A percentile compares a stretch with the other conserved stretches of the same genome.
These are phyloP conservation scores for Mortierella sp. DNA, from an alignment of 371 early-diverging fungal genomes.

Conservation along the genomic window DNA sequence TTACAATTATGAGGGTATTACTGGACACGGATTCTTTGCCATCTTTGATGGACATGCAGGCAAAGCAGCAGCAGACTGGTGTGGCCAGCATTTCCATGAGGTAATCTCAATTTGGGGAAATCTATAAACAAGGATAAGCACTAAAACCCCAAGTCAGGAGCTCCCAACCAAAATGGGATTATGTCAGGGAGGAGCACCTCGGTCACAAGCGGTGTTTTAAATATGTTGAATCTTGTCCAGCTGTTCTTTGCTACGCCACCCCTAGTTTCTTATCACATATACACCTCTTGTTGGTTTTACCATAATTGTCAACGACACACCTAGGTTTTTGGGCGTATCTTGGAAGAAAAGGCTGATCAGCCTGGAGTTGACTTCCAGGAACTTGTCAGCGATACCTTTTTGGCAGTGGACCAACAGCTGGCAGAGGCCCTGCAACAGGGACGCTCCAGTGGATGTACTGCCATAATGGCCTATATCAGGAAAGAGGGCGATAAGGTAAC, in stretches of 20 bases:
- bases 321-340: conserved; percentile 71
- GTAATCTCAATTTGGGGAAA: conserved; percentile 54
- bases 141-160: no score
- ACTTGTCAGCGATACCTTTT: conserved; percentile 86
- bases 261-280: neutral
- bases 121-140: no score
- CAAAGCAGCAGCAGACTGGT: conserved; percentile 96
- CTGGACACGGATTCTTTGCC: conserved; percentile 93
- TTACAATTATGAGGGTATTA: conserved; percentile 83
- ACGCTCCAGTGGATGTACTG: conserved; percentile 92
- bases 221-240: neutral
- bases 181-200: neutral
- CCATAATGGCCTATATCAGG: conserved; percentile 84
- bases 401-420: conserved; percentile 85
- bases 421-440: conserved; percentile 71
- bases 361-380: conserved; percentile 77
- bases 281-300: neutral
- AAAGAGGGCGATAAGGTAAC: conserved; percentile 59
- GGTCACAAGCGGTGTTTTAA: neutral
- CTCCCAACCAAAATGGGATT: neutral
- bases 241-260: neutral
- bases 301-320: neutral
- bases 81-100: conserved; percentile 90
- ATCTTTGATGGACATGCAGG: conserved; percentile 99
- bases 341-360: conserved; percentile 57